Percentiles rank a stretch among this genome's conserved stretches.
Conservation (phyloP, 768 basidiomycete genomes). For the Amanita muscaria region DNA sequence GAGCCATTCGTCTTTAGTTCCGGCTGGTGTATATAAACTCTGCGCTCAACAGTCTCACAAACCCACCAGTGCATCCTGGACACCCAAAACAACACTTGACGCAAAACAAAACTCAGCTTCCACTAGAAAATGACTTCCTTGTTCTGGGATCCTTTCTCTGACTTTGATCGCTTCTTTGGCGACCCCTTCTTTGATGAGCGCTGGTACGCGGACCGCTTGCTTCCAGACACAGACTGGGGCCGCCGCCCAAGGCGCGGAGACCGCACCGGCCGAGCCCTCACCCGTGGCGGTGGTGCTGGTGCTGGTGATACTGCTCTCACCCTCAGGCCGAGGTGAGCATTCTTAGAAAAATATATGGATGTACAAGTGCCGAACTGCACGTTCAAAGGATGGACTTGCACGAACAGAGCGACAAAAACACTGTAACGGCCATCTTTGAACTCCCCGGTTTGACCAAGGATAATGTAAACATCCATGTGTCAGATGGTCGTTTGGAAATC, state of each 20-base stretch:
- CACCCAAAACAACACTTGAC: not conserved
- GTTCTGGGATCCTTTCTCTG: not conserved
- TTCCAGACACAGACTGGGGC: too few species aligned
- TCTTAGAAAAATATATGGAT: too few species aligned
- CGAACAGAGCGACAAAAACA: constrained; percentile 35
- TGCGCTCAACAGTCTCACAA: not conserved
- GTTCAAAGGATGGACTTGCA: constrained; percentile 43
- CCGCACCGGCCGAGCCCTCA: not conserved
- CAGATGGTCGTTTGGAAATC: constrained; percentile 38
- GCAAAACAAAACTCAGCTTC: not conserved
- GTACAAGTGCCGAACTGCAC: too few species aligned
- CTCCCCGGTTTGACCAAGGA: constrained; percentile 45
- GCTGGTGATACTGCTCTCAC: not conserved
- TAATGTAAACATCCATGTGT: constrained; percentile 41
- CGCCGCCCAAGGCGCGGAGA: too few species aligned
- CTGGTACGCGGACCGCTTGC: not conserved
- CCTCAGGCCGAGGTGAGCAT: constrained; percentile 4
- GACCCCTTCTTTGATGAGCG: constrained; percentile 1
- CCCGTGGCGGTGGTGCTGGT: not conserved
- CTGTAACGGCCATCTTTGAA: constrained; percentile 47
- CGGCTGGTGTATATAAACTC: not conserved
- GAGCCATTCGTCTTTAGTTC: not conserved
- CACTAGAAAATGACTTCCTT: constrained; percentile 2
- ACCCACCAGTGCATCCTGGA: not conserved
- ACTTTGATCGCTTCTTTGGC: not conserved